A percentile compares a stretch with the other conserved stretches of the same genome.
These are phyloP conservation scores for Ziziphus jujuba DNA, from an alignment of 306 rosid species.

Conservation along the genomic window DNA sequence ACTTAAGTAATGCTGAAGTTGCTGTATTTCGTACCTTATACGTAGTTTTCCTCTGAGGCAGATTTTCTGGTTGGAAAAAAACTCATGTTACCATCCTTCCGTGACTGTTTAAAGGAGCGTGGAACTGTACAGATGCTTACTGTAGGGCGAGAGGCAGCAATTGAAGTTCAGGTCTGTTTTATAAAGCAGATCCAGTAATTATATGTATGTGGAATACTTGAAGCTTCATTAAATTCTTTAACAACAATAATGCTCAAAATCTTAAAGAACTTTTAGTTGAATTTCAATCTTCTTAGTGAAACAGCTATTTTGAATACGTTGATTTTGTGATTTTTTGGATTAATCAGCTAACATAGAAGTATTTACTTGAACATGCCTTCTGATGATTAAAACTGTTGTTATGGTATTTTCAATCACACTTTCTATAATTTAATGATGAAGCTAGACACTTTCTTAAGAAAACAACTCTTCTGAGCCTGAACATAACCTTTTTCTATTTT, in stretches of 20 bases:
- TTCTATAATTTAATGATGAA: too few relatives aligned
- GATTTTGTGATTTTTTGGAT: too few relatives aligned
- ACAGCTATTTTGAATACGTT: too few relatives aligned
- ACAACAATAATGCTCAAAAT: background rate
- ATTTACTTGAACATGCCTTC: too few relatives aligned
- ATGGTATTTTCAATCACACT: too few relatives aligned
- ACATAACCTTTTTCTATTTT: too few relatives aligned
- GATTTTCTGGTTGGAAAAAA: slow-evolving; percentile 88
- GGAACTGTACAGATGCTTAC: slow-evolving; percentile 96
- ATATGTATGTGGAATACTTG: slow-evolving; percentile 5
- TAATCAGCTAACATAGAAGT: too few relatives aligned
- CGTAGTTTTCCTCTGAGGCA: slow-evolving; percentile 79
- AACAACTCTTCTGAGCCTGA: too few relatives aligned
- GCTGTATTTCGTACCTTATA: slow-evolving; percentile 61
- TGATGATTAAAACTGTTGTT: too few relatives aligned
- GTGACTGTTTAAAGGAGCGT: slow-evolving; percentile 85
- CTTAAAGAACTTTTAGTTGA: background rate
- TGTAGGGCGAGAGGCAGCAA: slow-evolving; percentile 87
- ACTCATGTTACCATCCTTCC: slow-evolving; percentile 81
- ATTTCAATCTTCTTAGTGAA: too few relatives aligned
- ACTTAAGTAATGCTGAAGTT: slow-evolving; percentile 67
- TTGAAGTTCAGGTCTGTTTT: slow-evolving; percentile 89
- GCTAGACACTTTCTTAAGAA: too few relatives aligned
- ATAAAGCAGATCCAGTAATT: slow-evolving; percentile 19
- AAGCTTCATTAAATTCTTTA: background rate